Evolutionary conservation across 2,329 filamentous ascomycete species (phyloP).

Genomic region (Laburnicola sp.): DNA sequence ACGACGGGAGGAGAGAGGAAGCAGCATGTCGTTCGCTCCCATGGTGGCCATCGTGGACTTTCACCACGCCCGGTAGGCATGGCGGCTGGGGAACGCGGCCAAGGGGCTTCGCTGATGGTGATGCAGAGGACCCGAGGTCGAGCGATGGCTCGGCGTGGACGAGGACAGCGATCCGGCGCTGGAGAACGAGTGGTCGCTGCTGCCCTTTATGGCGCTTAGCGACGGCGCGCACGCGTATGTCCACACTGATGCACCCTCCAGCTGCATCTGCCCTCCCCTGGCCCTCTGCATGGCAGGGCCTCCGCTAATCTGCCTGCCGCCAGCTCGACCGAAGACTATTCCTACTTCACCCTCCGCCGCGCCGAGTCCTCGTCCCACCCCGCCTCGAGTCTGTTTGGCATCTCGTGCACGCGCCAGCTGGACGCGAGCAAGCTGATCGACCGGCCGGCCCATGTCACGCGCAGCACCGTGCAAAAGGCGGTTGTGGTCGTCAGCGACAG

Average conservation of each 20-base stretch:
- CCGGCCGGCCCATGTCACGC: conserved; percentile 85
- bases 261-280: too few species aligned
- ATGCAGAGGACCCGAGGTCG: conserved; percentile 81
- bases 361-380: conserved; percentile 52
- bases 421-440: conserved; percentile 76
- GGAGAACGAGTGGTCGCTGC: conserved; percentile 85
- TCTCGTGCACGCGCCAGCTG: conserved; percentile 91
- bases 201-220: conserved; percentile 95
- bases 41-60: conserved; percentile 58
- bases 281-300: neutral
- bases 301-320: conserved; percentile 7
- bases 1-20: neutral
- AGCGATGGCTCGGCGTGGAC: conserved; percentile 80
- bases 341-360: conserved; percentile 89
- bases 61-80: conserved; percentile 53
- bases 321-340: conserved; percentile 92
- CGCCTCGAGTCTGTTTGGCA: conserved; percentile 87
- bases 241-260: neutral
- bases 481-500: conserved; percentile 93
- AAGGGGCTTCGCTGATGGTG: conserved; percentile 10
- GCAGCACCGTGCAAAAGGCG: conserved; percentile 96
- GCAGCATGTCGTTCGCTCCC: conserved; percentile 45
- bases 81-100: conserved; percentile 6
- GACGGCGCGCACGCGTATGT: conserved; percentile 88
- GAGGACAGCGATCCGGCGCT: conserved; percentile 76